phyloP scores from a whole-genome alignment of 305 asterid genomes.

The Solanum chacoense region DNA sequence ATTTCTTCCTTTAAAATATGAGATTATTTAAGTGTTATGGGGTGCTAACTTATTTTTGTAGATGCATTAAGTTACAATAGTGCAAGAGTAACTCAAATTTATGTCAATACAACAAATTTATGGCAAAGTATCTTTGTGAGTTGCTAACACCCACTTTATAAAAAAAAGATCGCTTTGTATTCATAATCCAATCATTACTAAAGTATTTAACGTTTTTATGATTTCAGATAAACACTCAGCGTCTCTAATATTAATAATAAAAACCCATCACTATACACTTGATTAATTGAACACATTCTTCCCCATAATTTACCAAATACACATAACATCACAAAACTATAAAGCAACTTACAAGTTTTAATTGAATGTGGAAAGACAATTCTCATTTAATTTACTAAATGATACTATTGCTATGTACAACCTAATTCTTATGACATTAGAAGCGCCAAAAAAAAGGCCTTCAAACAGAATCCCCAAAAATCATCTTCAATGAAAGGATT shows the following conservation, averaged over 20 bases:
- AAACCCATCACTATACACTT: not conserved
- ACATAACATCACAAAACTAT: not conserved
- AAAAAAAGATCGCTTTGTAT: not conserved
- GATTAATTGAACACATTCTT: not conserved
- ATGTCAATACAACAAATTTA: no score
- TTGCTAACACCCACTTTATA: not conserved
- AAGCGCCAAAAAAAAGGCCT: not conserved
- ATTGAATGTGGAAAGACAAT: not conserved
- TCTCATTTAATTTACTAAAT: not conserved
- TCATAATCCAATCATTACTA: not conserved
- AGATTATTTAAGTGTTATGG: not conserved
- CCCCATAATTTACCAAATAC: not conserved
- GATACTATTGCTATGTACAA: not conserved
- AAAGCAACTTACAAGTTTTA: not conserved
- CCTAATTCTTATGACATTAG: not conserved
- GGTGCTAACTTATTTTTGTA: not conserved
- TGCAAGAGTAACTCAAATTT: not conserved
- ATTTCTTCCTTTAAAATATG: not conserved
- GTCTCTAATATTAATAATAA: not conserved
- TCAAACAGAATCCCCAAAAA: not conserved
- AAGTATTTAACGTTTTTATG: not conserved
- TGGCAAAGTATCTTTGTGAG: not conserved
- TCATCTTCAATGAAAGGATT: conserved; percentile 28
- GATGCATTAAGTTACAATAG: not conserved
- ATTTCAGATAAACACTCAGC: not conserved